phyloP scores from a whole-genome alignment of 305 asterid genomes.

The Fraxinus sp. region DNA sequence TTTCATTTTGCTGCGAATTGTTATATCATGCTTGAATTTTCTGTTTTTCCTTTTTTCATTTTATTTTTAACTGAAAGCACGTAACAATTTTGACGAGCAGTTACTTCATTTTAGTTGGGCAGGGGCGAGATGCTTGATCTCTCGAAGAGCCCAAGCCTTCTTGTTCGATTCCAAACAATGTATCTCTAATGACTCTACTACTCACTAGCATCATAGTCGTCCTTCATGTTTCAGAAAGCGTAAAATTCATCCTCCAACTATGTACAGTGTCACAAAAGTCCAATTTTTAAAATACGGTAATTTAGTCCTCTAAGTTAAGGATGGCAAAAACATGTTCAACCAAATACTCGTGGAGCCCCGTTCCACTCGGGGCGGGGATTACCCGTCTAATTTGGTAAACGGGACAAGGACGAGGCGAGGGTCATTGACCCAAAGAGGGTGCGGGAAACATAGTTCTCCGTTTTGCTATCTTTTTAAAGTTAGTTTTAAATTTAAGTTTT shows the following conservation, averaged over 20 bases:
- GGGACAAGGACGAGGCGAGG: too few species aligned
- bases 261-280: neutral
- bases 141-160: neutral
- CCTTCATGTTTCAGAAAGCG: neutral
- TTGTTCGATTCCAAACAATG: neutral
- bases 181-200: neutral
- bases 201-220: neutral
- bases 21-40: neutral
- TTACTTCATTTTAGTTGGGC: neutral
- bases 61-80: neutral
- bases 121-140: neutral
- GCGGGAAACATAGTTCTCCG: too few species aligned
- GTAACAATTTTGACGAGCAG: neutral
- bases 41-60: neutral
- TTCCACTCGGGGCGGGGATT: too few species aligned
- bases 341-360: too few species aligned
- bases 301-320: neutral
- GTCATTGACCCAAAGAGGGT: too few species aligned
- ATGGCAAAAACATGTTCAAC: too few species aligned
- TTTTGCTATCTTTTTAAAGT: too few species aligned
- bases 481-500: too few species aligned
- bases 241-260: neutral
- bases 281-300: neutral
- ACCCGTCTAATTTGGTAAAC: too few species aligned
- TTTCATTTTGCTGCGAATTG: neutral